phyloP scores from a whole-genome alignment of 2,329 filamentous ascomycete genomes.

The Penicillium occitanis region DNA sequence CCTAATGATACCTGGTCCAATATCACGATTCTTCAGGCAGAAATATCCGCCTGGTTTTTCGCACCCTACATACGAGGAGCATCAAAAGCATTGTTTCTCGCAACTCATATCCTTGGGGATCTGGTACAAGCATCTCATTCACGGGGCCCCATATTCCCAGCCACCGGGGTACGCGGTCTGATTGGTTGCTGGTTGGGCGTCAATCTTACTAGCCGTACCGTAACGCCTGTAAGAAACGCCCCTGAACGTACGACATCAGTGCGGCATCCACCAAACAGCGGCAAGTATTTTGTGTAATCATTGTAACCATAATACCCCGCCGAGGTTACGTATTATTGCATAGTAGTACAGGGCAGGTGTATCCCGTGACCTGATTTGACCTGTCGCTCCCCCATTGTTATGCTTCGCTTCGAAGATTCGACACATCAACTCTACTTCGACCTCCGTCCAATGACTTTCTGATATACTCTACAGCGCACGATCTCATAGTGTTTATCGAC shows the following conservation, averaged over 20 bases:
- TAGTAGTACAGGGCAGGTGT: background rate
- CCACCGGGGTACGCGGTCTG: background rate
- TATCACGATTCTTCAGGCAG: background rate
- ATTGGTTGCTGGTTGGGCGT: background rate
- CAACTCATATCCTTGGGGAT: background rate
- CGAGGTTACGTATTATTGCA: background rate
- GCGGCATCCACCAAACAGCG: background rate
- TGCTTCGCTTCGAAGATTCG: background rate
- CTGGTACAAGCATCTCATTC: background rate
- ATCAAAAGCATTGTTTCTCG: too few species aligned
- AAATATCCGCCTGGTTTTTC: background rate
- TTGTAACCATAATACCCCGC: background rate
- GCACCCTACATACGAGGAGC: too few species aligned
- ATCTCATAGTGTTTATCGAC: background rate
- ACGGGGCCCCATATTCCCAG: background rate
- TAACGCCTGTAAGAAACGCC: background rate
- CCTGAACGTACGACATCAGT: background rate
- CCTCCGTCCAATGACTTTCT: background rate
- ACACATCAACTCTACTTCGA: background rate
- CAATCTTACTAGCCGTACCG: background rate
- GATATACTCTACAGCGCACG: background rate
- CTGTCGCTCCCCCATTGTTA: background rate
- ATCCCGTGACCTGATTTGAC: conserved; percentile 10
- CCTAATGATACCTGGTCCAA: background rate
- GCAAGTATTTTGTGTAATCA: background rate